A percentile compares a stretch with the other conserved stretches of the same genome.
These are phyloP conservation scores for Letharia columbiana DNA, from an alignment of 495 filamentous ascomycete genomes.

Conservation along the genomic window DNA sequence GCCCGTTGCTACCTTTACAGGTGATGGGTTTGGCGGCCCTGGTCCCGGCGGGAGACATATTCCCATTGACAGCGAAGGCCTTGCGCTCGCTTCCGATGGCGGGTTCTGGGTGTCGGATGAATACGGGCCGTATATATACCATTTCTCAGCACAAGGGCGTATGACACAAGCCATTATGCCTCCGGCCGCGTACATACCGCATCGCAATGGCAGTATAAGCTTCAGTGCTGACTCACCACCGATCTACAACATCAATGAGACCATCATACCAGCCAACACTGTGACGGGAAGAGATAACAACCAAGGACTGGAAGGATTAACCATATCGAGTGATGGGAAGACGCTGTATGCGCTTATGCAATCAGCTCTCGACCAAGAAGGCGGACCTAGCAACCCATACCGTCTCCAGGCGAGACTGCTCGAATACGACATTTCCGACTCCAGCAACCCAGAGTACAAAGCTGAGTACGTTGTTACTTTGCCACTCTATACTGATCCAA, in stretches of 20 bases:
- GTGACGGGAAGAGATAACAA: slow-evolving; percentile 63
- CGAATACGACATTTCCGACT: slow-evolving; percentile 49
- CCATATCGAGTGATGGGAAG: slow-evolving; percentile 53
- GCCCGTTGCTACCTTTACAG: slow-evolving; percentile 57
- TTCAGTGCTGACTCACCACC: slow-evolving; percentile 57
- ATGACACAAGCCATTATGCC: slow-evolving; percentile 62
- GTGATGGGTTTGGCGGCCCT: slow-evolving; percentile 62
- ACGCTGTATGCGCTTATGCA: slow-evolving; percentile 62
- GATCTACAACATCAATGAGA: slow-evolving; percentile 42
- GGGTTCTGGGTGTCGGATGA: slow-evolving; percentile 74
- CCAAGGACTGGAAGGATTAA: slow-evolving; percentile 70
- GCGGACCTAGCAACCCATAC: slow-evolving; percentile 47
- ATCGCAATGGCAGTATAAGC: slow-evolving; percentile 50
- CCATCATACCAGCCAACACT: slow-evolving; percentile 46
- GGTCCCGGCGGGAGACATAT: slow-evolving; percentile 55
- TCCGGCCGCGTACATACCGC: slow-evolving; percentile 57
- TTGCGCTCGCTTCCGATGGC: slow-evolving; percentile 55
- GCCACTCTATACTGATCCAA: slow-evolving; percentile 47
- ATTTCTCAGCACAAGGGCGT: slow-evolving; percentile 50
- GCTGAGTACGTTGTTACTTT: slow-evolving; percentile 63
- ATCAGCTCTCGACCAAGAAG: slow-evolving; percentile 57
- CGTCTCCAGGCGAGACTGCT: slow-evolving; percentile 52
- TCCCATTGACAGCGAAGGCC: slow-evolving; percentile 59
- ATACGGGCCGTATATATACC: slow-evolving; percentile 69
- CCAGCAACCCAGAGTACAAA: slow-evolving; percentile 34